These are phyloP conservation scores for Taiwanofungus camphoratus DNA, from an alignment of 1,284 basidiomycete species.

Conservation along the genomic window DNA sequence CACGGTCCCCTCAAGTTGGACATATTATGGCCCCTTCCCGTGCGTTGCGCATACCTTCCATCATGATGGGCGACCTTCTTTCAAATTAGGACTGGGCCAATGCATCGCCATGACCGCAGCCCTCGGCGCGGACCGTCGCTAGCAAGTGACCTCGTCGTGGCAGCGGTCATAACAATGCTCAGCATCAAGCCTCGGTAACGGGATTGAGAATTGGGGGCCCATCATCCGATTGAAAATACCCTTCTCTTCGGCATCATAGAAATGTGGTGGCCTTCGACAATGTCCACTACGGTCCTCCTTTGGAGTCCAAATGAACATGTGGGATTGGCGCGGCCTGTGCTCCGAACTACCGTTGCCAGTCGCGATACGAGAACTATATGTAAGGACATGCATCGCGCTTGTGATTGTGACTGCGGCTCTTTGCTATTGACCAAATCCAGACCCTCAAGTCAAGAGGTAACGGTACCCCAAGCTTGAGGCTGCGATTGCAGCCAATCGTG, in stretches of 20 bases:
- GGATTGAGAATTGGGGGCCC: no score
- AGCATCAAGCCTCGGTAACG: neutral
- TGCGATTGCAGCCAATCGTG: conserved; percentile 1
- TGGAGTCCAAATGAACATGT: no score
- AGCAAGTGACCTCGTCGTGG: neutral
- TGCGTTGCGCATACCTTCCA: neutral
- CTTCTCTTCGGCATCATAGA: neutral
- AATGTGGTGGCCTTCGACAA: no score
- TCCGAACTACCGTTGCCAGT: no score
- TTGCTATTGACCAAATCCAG: no score
- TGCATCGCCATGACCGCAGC: neutral
- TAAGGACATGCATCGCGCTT: no score
- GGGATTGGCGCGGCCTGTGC: neutral
- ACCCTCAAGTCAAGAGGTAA: no score
- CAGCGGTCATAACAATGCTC: neutral
- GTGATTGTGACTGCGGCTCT: no score
- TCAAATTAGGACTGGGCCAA: neutral
- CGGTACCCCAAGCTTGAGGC: no score
- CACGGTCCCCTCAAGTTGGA: conserved; percentile 2
- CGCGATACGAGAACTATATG: no score
- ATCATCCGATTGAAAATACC: neutral
- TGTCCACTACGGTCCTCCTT: no score
- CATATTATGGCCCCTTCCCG: neutral
- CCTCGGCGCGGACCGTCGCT: neutral
- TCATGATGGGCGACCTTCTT: neutral